phyloP scores from a whole-genome alignment of 1,284 basidiomycete genomes.

The Fistulinella staudtii region DNA sequence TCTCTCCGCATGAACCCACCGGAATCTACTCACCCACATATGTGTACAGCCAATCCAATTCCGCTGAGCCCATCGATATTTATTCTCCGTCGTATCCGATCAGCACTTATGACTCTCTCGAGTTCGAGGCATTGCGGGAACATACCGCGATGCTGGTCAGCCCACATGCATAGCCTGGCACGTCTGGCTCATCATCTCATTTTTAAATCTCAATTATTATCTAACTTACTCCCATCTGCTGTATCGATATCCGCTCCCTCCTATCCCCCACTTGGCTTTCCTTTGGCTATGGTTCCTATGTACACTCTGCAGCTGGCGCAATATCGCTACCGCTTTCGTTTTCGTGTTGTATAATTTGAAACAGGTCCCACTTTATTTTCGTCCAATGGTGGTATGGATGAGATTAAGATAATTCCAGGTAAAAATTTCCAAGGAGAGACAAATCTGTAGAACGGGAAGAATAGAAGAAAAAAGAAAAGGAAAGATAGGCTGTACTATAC shows the following conservation, averaged over 20 bases:
- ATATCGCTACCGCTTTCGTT: constrained; percentile 11
- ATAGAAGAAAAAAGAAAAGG: not conserved
- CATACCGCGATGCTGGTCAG: constrained; percentile 19
- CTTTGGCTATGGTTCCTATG: constrained; percentile 6
- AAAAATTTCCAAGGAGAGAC: constrained; percentile 1
- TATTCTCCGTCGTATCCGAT: constrained; percentile 17
- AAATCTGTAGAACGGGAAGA: not conserved
- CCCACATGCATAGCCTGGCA: constrained; percentile 19
- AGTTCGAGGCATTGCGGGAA: constrained; percentile 32
- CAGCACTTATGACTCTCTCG: constrained; percentile 30
- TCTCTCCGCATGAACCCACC: constrained; percentile 17
- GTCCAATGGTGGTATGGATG: constrained; percentile 23
- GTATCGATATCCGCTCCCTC: constrained; percentile 24
- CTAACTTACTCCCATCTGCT: constrained; percentile 16
- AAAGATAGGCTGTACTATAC: not conserved
- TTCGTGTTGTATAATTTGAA: constrained; percentile 9
- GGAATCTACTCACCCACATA: constrained; percentile 18
- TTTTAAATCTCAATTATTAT: constrained; percentile 21
- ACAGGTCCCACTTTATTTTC: constrained; percentile 11
- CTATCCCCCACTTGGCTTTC: not conserved
- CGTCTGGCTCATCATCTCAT: not conserved
- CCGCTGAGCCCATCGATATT: constrained; percentile 19
- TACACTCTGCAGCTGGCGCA: constrained; percentile 8
- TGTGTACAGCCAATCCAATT: constrained; percentile 20
- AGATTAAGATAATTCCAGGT: constrained; percentile 4